These are phyloP conservation scores for Trichaptum fuscoviolaceum DNA, from an alignment of 768 basidiomycete genomes.

Conservation along the genomic window DNA sequence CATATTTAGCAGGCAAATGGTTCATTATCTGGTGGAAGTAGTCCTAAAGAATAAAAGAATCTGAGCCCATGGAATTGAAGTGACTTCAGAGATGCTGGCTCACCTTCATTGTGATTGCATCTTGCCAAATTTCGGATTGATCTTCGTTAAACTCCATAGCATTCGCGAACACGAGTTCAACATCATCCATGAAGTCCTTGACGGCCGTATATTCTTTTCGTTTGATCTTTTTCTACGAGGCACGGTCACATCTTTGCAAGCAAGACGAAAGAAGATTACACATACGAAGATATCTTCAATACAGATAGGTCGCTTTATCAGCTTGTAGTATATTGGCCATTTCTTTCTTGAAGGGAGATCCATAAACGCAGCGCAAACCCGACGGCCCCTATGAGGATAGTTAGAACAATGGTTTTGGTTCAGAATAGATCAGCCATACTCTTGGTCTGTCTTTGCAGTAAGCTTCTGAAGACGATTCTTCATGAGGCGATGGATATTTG, in stretches of 20 bases:
- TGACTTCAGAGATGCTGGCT: slow-evolving; percentile 15
- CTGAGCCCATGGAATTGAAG: slow-evolving; percentile 3
- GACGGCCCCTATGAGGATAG: slow-evolving; percentile 47
- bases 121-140: slow-evolving; percentile 77
- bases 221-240: slow-evolving; percentile 67
- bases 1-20: slow-evolving; percentile 62
- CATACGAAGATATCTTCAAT: slow-evolving; percentile 73
- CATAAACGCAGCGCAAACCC: slow-evolving; percentile 73
- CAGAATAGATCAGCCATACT: slow-evolving; percentile 37
- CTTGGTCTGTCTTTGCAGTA: slow-evolving; percentile 63
- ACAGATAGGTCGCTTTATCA: slow-evolving; percentile 75
- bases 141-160: slow-evolving; percentile 87
- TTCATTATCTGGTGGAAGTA: slow-evolving; percentile 72
- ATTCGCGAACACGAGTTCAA: slow-evolving; percentile 87
- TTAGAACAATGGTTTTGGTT: slow-evolving; percentile 7
- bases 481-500: slow-evolving; percentile 61
- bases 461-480: slow-evolving; percentile 69
- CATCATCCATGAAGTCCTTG: slow-evolving; percentile 75
- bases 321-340: slow-evolving; percentile 76
- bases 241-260: slow-evolving; percentile 11
- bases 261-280: slow-evolving; percentile 12
- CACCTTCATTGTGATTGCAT: slow-evolving; percentile 64
- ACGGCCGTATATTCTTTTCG: slow-evolving; percentile 68
- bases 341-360: slow-evolving; percentile 74
- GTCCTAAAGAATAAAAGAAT: slow-evolving; percentile 40